Base-by-base conservation (phyloP, 176 grass and related monocot species). In the Oryza glaberrima region DNA sequence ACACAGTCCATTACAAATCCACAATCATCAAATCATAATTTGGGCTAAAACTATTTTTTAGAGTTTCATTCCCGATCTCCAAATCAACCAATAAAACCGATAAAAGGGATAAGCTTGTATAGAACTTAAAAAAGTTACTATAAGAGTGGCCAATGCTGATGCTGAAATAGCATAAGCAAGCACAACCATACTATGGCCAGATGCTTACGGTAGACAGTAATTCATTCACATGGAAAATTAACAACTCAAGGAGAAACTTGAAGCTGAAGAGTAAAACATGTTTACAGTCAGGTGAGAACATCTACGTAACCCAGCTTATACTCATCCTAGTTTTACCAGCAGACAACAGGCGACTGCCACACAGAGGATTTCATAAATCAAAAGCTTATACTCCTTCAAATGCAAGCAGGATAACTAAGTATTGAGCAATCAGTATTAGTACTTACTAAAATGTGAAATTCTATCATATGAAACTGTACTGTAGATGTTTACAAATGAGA, bases 271-370 rank as follows among this genome's bases (percentile, higher is more conserved):
- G 30, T 40, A 30, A n/a, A 80, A 49, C 9, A 35, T 16, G 48
- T 80, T 79, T 41, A 79, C 44, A 32, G 38, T 66, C 10, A 68
- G 45, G 78, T n/a, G 78, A 16, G 17, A 69, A 14, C 16, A 35
- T 28, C 20, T 35, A 35, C 34, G 34, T 35, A 35, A 35, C 34
- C 34, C 34, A 35, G 34, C 34, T 35, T 35, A 35, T 35, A 35
- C 3, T 35, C 34, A 35, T 35, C 34, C 34, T 69, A 48, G 32
- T 69, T 67, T 67, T 16, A 12, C 34, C 30, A 69, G 22, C 36
- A 35, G 34, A 35, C 34, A 35, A 35, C 16, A 49, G 64, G 44
- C 19, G 51, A 69, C 25, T 25, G 65, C 26, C 44, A 73, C 40
- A 74, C 4, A 10, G 32, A 45, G 15, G 30, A 44, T 20, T 73